phyloP scores from a whole-genome alignment of 2,329 filamentous ascomycete species.

The Coleophoma cylindrospora region DNA sequence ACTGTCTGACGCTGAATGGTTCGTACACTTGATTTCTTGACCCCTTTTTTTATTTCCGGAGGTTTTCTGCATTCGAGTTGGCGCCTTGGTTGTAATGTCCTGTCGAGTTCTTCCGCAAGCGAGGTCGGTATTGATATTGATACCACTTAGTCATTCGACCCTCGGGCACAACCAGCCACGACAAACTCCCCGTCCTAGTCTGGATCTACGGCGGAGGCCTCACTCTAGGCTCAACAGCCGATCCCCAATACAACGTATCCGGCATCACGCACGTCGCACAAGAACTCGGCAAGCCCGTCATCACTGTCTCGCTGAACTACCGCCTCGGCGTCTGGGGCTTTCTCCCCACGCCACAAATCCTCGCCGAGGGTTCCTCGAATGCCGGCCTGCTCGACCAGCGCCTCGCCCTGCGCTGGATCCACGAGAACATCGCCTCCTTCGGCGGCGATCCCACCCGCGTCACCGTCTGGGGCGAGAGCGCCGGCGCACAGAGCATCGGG shows the following conservation, averaged over 20 bases:
- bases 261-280: constrained; percentile 52
- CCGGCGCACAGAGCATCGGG: constrained; percentile 39
- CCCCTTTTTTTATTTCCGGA: neutral
- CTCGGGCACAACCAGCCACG: constrained; percentile 22
- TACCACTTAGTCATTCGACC: constrained; percentile 32
- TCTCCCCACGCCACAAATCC: constrained; percentile 46
- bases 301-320: constrained; percentile 53
- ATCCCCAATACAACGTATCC: constrained; percentile 59
- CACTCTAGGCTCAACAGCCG: constrained; percentile 41
- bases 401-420: constrained; percentile 48
- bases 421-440: constrained; percentile 45
- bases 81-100: too few relatives aligned
- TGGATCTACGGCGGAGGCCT: constrained; percentile 60
- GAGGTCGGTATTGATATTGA: too few relatives aligned
- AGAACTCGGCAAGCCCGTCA: constrained; percentile 45
- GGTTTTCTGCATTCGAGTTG: neutral
- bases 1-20: constrained; percentile 39
- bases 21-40: neutral
- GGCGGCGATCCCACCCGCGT: constrained; percentile 34
- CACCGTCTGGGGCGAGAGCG: constrained; percentile 36
- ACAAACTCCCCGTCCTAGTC: constrained; percentile 34
- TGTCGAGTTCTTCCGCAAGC: too few relatives aligned
- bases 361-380: constrained; percentile 51
- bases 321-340: constrained; percentile 64
- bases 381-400: constrained; percentile 59